phyloP scores from a whole-genome alignment of 2,329 filamentous ascomycete species.

The Aspergillus arachidicola region DNA sequence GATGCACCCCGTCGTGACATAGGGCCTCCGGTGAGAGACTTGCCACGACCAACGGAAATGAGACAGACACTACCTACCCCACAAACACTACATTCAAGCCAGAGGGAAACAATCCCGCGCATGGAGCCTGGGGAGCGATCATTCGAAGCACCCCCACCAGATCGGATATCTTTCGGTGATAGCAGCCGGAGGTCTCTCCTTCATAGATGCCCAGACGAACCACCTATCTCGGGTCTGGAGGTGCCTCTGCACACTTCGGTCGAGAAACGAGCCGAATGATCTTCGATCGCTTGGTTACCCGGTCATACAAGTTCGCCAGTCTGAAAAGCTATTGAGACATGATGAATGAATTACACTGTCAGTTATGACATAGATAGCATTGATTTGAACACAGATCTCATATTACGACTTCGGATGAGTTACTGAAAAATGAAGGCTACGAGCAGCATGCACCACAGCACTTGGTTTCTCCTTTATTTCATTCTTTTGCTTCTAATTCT shows the following conservation, averaged over 20 bases:
- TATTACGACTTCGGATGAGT: constrained; percentile 18
- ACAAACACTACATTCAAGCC: constrained; percentile 32
- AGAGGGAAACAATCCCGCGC: constrained; percentile 29
- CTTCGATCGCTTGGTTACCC: neutral
- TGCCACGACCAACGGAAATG: constrained; percentile 30
- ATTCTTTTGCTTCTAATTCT: neutral
- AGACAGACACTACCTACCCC: constrained; percentile 34
- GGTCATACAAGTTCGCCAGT: constrained; percentile 7
- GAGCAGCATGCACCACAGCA: constrained; percentile 13
- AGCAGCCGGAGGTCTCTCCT: constrained; percentile 26
- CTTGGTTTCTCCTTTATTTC: constrained; percentile 2
- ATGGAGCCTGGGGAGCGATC: constrained; percentile 27
- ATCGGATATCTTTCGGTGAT: constrained; percentile 29
- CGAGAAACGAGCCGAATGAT: constrained; percentile 25
- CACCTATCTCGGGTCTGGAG: constrained; percentile 22
- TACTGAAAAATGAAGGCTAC: constrained; percentile 17
- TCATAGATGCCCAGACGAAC: constrained; percentile 28
- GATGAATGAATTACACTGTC: constrained; percentile 28
- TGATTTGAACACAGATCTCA: constrained; percentile 24
- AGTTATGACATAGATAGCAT: constrained; percentile 37
- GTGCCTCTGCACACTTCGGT: constrained; percentile 22
- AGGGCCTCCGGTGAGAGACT: constrained; percentile 27
- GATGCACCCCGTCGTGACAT: constrained; percentile 25
- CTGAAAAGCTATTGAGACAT: constrained; percentile 15
- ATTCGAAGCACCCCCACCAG: constrained; percentile 24